phyloP scores from a whole-genome alignment of 2,329 filamentous ascomycete genomes.

The Colletotrichum sansevieriae region DNA sequence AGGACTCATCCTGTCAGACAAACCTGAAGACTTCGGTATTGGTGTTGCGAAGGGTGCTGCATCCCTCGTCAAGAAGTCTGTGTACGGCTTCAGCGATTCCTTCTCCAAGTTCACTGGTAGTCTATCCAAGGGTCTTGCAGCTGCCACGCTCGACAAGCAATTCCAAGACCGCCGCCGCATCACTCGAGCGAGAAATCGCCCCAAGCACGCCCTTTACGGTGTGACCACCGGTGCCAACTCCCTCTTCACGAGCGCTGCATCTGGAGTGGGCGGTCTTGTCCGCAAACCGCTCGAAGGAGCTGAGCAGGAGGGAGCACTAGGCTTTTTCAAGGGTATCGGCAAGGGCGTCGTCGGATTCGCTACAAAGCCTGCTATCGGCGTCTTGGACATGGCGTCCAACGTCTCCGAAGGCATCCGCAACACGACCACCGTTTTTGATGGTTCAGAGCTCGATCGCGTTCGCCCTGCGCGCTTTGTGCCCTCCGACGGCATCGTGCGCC shows the following conservation, averaged over 20 bases:
- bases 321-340: constrained; percentile 97
- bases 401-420: constrained; percentile 98
- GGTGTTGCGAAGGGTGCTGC: constrained; percentile 97
- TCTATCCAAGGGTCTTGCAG: constrained; percentile 95
- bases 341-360: constrained; percentile 95
- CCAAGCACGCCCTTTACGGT: constrained; percentile 96
- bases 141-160: constrained; percentile 96
- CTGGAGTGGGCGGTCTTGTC: constrained; percentile 92
- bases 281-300: constrained; percentile 95
- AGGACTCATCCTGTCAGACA: constrained; percentile 94
- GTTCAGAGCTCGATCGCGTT: constrained; percentile 92
- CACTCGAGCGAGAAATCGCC: constrained; percentile 90
- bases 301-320: constrained; percentile 92
- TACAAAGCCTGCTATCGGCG: constrained; percentile 96
- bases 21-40: constrained; percentile 92
- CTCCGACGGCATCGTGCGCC: constrained; percentile 91
- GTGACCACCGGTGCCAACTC: constrained; percentile 96
- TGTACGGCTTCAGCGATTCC: constrained; percentile 96
- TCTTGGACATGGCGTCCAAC: constrained; percentile 96
- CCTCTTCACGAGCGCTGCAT: constrained; percentile 91
- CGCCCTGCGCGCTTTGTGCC: constrained; percentile 94
- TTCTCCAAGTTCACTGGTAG: constrained; percentile 98
- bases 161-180: constrained; percentile 97
- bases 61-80: constrained; percentile 98
- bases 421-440: constrained; percentile 98